A percentile compares a stretch with the other conserved stretches of the same genome.
Evolutionary conservation across 2,329 filamentous ascomycete species (phyloP).

Genomic region (Clonostachys byssicola): DNA sequence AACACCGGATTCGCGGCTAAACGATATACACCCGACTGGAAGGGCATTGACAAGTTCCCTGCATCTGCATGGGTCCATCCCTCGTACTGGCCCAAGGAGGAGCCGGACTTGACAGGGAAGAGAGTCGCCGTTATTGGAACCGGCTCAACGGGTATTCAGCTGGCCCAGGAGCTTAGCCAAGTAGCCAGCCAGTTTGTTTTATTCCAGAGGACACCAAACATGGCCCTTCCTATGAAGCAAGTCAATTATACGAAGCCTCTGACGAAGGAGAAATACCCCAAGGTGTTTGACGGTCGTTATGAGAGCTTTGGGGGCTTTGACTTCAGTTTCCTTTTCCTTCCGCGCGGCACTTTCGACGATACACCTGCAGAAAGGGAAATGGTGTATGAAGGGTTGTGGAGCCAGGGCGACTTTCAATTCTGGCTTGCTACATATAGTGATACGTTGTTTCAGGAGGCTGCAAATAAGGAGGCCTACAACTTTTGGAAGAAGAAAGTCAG

Average conservation of each 20-base stretch:
- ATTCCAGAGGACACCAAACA: slow-evolving; percentile 32
- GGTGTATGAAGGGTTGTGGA: slow-evolving; percentile 37
- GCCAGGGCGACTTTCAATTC: slow-evolving; percentile 38
- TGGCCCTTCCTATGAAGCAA: slow-evolving; percentile 54
- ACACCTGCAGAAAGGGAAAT: slow-evolving; percentile 33
- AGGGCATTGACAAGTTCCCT: slow-evolving; percentile 15
- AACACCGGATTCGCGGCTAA: slow-evolving; percentile 34
- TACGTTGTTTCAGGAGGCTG: slow-evolving; percentile 28
- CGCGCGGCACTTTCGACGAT: slow-evolving; percentile 4
- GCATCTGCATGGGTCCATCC: background rate
- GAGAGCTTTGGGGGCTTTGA: slow-evolving; percentile 1
- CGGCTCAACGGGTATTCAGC: slow-evolving; percentile 59
- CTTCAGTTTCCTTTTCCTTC: background rate
- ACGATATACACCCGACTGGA: slow-evolving; percentile 23
- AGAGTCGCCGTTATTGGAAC: slow-evolving; percentile 61
- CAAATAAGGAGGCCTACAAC: slow-evolving; percentile 38
- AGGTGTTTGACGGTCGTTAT: slow-evolving; percentile 9
- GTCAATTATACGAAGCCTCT: slow-evolving; percentile 17
- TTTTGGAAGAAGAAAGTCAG: slow-evolving; percentile 43
- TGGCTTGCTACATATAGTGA: slow-evolving; percentile 42
- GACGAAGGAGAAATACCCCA: too few species aligned
- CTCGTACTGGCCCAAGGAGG: slow-evolving; percentile 1
- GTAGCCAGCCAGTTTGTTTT: background rate
- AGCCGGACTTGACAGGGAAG: slow-evolving; percentile 45
- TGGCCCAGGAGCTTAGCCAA: background rate